Evolutionary conservation across 257 asterid species (phyloP), one percentile per base, ranked within the genome.

Genomic region (Lantana camara): DNA sequence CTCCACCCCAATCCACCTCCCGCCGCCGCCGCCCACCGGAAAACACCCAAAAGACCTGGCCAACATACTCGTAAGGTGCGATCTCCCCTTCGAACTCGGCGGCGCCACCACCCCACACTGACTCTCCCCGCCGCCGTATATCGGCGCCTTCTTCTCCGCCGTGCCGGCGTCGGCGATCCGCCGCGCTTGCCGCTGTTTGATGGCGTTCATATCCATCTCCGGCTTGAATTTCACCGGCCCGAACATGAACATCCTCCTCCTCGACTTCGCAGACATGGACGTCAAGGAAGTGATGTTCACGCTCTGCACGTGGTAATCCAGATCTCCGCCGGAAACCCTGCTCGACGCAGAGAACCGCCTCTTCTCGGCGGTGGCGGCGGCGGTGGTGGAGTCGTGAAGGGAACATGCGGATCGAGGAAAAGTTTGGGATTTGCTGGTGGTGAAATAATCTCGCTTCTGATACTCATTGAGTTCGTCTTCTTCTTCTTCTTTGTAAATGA

Each of bases 161-260:
- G 72, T 59, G 70, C 63, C 8, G 72, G 53, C 6, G 23, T 60
- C 8, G 72, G 53, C 6, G 23, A 3, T 21, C 55, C 55, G 63
- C 34, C 74, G 75, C 3, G 73, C 60, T 38, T 79, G 87, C 73
- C 96, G 75, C 71, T 80, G 74, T 79, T 77, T 85, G 54, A 88
- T 83, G 32, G 77, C 86, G 42, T 83, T 68, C 5, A 89, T 68
- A 52, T 85, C 96, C 96, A 89, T 89, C 79, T 89, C 96, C 1
- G 90, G 90, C 70, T 74, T 80, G 69, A 89, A 89, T 73, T 83
- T 89, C 63, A 83, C 82, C 12, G 88, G 90, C 51, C 91, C 91
- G 29, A 86, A 86, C 95, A 89, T 86, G 58, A 82, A 86, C 96
- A 82, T 86, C 67, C 80, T 67, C 68, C 87, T 48, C 56, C 80